Conservation (phyloP, 2,329 filamentous ascomycete species). For the Cercospora sp. region DNA sequence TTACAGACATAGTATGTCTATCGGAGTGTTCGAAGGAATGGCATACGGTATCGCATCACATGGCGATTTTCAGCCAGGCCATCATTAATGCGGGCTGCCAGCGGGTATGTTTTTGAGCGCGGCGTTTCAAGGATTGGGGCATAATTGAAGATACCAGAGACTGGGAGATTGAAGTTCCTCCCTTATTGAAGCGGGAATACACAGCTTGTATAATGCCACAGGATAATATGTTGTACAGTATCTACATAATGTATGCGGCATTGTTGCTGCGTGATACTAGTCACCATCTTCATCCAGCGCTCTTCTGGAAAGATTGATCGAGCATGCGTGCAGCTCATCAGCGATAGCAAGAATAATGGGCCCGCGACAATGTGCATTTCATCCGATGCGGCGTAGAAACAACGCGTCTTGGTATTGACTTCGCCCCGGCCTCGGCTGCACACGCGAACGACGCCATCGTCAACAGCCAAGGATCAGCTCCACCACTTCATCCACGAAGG, state of each 20-base stretch:
- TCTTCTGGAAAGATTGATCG: neutral
- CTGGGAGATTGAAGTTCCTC: neutral
- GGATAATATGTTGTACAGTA: conserved; percentile 1
- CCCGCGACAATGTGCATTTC: too few species aligned
- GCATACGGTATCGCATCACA: conserved; percentile 5
- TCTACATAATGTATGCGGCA: neutral
- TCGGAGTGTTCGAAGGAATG: neutral
- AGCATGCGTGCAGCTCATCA: neutral
- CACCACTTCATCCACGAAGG: neutral
- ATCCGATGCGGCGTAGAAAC: neutral
- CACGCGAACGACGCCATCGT: neutral
- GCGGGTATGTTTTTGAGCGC: neutral
- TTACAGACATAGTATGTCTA: conserved; percentile 15
- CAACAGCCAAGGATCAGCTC: conserved; percentile 1
- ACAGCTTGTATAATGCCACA: conserved; percentile 1
- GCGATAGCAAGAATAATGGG: too few species aligned
- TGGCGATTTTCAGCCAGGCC: neutral
- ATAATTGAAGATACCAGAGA: conserved; percentile 1
- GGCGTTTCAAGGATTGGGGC: neutral
- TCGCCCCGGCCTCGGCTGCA: conserved; percentile 2
- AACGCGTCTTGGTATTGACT: neutral
- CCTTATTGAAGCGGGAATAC: neutral
- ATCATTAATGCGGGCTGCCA: neutral
- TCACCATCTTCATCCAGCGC: too few species aligned
- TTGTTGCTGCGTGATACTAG: too few species aligned